Base-by-base conservation (phyloP, 1,284 basidiomycete genomes). In the Moesziomyces antarcticus region DNA sequence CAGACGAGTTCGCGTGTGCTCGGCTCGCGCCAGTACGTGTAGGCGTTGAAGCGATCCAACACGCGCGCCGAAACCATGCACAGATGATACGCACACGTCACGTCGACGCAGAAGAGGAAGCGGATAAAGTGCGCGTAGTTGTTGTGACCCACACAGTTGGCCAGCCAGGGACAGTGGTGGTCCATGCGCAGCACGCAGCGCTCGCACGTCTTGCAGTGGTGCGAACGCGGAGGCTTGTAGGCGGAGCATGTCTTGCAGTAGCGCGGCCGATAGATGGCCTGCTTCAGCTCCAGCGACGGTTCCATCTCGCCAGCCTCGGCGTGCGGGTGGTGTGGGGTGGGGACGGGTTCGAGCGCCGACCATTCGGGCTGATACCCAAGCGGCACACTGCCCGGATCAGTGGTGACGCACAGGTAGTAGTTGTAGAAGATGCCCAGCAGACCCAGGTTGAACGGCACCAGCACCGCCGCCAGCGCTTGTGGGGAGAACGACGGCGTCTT, bases 371-470 rank as follows among this genome's bases (percentile, higher is more conserved):
- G 24, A 75, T 76, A 83, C 1, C 66, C 74, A 3, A 24, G 1
- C 4, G 82, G 81, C 2, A 83, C 80, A 40, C 68, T 51, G 25
- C 82, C 81, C 1, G 82, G 77, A 41, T 79, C 66, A 11, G 70
- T 72, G 16, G 42, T 52, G 20, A 80, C 63, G 55, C 75, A 78
- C n/a, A 73, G 65, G 41, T 55, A 79, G 66, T 83, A 83, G 53
- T 80, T 78, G 61, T 58, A 71, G 47, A 73, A 79, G 50, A 82
- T 74, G 27, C 44, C 56, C 4, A 75, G 18, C 21, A 79, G 37
- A 13, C 70, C 73, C 79, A 82, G 93, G 92, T 97, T 96, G 90
- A 97, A 96, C 1, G 94, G 93, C 1, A 89, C 76, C 11, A 97
- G 88, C 7, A 95, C 87, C 35, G 85, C 86, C 40, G 93, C 77